Evolutionary conservation across 2,329 filamentous ascomycete species (phyloP), one percentile per base, ranked within the genome.

Genomic region (Paraphaeosphaeria minitans): DNA sequence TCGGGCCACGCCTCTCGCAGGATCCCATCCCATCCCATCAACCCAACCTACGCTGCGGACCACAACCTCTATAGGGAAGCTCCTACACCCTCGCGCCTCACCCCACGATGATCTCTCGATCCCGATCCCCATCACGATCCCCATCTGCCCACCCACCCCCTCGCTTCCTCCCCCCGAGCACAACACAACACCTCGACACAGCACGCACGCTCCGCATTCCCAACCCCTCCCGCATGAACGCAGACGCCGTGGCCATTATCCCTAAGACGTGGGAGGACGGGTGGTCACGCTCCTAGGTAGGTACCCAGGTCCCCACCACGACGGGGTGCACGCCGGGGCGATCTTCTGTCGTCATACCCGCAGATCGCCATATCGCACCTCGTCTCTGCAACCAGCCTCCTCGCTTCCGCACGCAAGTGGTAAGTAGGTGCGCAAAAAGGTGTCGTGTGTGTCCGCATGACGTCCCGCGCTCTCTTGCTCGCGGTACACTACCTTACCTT

Each of bases 331-430:
- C 6, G 4, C 4, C 35, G 2, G 35, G 48, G 24, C 48, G 48
- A 51, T 51, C 48, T 2, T 24, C 31, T 29, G 13, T 5, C 48
- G 48, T 51, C 35, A 51, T 51, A 19, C n/a, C 48, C 48, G 48
- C 48, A 51, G 48, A 51, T 51, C 48, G 2, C 48, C 48, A 51
- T 51, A 13, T 51, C 48, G 33, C 47, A 37, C 31, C 31, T 31
- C 10, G 27, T 8, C 4, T 1, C 12, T n/a, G n/a, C 6, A 31
- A 16, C 16, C n/a, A 27, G 29, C 31, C 24, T 39, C 35, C 35
- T n/a, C 35, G 35, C 6, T 12, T 12, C 41, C 41, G 39, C 39
- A 8, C 39, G 41, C 19, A 13, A 16, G n/a, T n/a, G n/a, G n/a
- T n/a, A n/a, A n/a, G n/a, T n/a, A n/a, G n/a, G n/a, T n/a, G n/a